Evolutionary conservation across 2,329 filamentous ascomycete species (phyloP).

Genomic region (Fusarium compactum): DNA sequence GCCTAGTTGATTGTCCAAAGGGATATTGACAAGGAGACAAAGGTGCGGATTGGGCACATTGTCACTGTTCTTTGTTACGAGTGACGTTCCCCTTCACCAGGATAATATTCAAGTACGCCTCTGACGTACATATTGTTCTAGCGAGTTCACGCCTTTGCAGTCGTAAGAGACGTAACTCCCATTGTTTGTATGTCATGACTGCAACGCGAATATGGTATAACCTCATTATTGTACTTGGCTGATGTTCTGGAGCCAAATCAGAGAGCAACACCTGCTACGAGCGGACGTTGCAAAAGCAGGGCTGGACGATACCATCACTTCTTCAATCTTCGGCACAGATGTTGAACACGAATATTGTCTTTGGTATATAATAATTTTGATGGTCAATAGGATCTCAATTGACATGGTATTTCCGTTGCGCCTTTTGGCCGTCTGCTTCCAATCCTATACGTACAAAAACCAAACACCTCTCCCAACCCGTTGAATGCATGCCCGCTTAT

Average conservation of each 20-base stretch:
- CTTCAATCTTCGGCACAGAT: not conserved
- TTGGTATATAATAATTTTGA: not conserved
- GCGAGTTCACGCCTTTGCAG: not conserved
- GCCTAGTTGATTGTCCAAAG: not conserved
- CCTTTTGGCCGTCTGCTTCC: slow-evolving; percentile 36
- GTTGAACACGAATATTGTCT: not conserved
- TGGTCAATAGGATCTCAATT: slow-evolving; percentile 31
- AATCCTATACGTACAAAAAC: slow-evolving; percentile 46
- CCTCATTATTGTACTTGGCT: not conserved
- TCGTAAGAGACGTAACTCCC: not conserved
- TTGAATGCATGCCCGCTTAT: slow-evolving; percentile 38
- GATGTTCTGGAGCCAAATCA: not conserved
- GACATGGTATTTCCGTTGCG: slow-evolving; percentile 42
- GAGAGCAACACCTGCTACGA: too few species aligned
- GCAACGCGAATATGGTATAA: not conserved
- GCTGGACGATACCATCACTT: not conserved
- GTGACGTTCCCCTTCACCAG: not conserved
- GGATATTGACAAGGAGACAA: not conserved
- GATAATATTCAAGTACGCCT: not conserved
- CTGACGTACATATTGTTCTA: not conserved
- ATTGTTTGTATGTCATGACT: not conserved
- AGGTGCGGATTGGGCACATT: not conserved
- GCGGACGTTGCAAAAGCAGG: not conserved
- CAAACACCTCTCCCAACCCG: slow-evolving; percentile 42
- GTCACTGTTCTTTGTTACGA: not conserved